These are phyloP conservation scores for Fomitopsis palustris DNA, from an alignment of 1,284 basidiomycete species.

Conservation along the genomic window DNA sequence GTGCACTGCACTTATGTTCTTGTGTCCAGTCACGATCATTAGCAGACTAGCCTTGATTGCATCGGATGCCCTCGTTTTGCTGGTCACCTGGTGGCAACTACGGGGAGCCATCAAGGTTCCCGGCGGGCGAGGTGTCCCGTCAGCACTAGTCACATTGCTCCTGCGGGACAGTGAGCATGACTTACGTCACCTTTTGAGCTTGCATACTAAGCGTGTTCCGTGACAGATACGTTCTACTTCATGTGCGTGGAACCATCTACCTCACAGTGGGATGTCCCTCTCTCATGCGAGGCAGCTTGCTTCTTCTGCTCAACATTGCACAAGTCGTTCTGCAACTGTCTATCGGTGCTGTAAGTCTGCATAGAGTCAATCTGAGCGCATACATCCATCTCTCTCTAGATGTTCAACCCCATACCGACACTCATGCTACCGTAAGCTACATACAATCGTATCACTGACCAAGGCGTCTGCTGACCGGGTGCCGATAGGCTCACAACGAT, in stretches of 20 bases:
- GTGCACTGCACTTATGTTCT: not conserved
- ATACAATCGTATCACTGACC: no score
- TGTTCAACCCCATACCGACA: not conserved
- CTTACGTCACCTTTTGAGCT: not conserved
- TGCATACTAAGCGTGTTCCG: not conserved
- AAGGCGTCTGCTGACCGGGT: no score
- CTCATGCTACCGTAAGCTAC: not conserved
- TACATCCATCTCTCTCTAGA: not conserved
- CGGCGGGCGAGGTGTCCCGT: not conserved
- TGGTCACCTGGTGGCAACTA: not conserved
- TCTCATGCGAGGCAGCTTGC: not conserved
- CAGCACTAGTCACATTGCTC: not conserved
- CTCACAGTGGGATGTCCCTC: not conserved
- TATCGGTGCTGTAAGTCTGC: not conserved
- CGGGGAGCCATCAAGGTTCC: not conserved
- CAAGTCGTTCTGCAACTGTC: not conserved
- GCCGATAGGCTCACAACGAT: no score
- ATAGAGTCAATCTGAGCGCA: not conserved
- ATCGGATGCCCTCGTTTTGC: not conserved
- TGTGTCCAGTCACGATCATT: not conserved
- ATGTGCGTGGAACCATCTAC: not conserved
- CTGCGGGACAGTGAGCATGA: not conserved
- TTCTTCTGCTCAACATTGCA: not conserved
- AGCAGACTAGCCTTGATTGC: not conserved
- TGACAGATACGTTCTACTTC: not conserved